Base-by-base conservation (phyloP, 164 flowering plant genomes). In the Pachysandra terminalis region DNA sequence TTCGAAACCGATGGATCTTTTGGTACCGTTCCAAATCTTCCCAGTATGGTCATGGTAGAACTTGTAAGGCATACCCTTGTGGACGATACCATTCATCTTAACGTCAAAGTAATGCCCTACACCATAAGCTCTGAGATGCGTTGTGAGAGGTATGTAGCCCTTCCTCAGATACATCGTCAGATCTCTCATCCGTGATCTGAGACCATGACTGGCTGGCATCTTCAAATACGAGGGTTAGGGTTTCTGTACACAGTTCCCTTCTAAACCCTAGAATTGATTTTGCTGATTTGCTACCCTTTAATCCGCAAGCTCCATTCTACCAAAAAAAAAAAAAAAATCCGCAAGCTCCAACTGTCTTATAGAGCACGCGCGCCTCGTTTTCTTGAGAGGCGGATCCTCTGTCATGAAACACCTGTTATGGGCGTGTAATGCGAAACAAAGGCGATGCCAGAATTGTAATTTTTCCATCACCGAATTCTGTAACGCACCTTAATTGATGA, bases 1-100 rank as follows among this genome's bases (percentile, higher is more conserved):
- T 76, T 88, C 93, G 49, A 90, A 91, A 21, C 96, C 93, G 67
- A 88, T 77, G 66, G 96, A 91, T 14, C 93, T 87, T 71, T 90
- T 90, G 81, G 93, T 90, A 75, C 88, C 90, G 68, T 88, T 88
- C 93, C 93, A 90, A 75, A 90, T 85, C 15, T 75, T 80, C 0
- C 96, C 90, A 3, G 93, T 88, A 68, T 90, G 90, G 49, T 91
- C 96, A 76, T 90, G 93, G 85, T 90, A 88, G 81, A 85, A 90
- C 81, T 90, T 90, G 71, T 87, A 93, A 21, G 93, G 96, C 93
- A 90, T 90, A 21, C 93, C 96, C 79, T 90, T 90, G 84, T 90
- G 93, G 27, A 90, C 59, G 24, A 92, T 90, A 8, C 88, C 93
- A 48, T 90, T 90, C 0, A 86, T 91, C 82, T 86, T 90, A 74